Evolutionary conservation across 2,329 filamentous ascomycete genomes (phyloP), one percentile per base, ranked within the genome.

Genomic region (Botryotinia convoluta): DNA sequence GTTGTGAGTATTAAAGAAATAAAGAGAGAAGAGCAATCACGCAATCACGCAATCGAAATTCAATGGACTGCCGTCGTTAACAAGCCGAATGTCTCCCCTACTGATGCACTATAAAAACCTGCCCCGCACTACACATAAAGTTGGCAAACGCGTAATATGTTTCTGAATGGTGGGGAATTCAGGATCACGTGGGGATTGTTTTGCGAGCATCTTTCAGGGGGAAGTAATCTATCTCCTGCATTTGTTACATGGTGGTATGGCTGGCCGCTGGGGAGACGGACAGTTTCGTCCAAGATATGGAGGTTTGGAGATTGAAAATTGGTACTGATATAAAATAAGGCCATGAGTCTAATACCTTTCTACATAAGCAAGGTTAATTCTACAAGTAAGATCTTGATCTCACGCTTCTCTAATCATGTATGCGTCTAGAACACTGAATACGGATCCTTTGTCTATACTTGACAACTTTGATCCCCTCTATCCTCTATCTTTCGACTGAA

Each of bases 51-150:
- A 69, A 57, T 72, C 48, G 61, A 42, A 35, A 29, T 16, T 44
- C 48, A 44, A 42, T 72, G 37, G 37, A 65, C 6, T 26, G 35
- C 42, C 57, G 35, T 54, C 60, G 14, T 35, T 48, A n/a, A 16
- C 32, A 68, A 29, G 29, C 26, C 44, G 39, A 68, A n/a, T 22
- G n/a, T 71, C 57, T 71, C 57, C 57, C 42, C 57, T 68, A 68
- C 65, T n/a, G 64, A 37, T 71, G 32, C 32, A 71, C 51, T 48
- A 62, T 37, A 37, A 72, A 67, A 68, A 48, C 26, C 70, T 72
- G 70, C 70, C 70, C 70, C 70, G 70, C 70, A 72, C 62, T 60
- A 68, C 32, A n/a, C 48, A 48, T 39, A 62, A 61, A 70, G 42
- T 45, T 60, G 35, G n/a, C 51, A 61, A 70, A 60, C n/a, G 68